phyloP scores from a whole-genome alignment of 257 asterid genomes.

The Plantago elongata region DNA sequence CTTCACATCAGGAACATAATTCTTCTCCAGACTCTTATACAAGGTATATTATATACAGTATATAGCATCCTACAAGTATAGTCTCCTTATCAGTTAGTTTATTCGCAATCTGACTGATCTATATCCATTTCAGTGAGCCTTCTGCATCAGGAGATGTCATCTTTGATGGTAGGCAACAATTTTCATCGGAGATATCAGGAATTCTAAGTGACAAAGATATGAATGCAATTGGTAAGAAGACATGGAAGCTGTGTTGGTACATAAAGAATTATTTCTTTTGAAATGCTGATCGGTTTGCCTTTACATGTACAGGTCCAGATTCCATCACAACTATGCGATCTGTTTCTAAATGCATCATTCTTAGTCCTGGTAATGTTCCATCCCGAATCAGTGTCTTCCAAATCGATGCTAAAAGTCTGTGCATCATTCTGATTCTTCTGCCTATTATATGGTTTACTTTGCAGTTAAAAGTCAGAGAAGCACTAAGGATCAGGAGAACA shows the following conservation, averaged over 20 bases:
- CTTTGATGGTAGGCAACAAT: constrained; percentile 36
- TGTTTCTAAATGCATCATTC: constrained; percentile 60
- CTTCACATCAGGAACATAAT: constrained; percentile 29
- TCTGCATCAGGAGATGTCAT: constrained; percentile 30
- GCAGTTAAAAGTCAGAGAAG: constrained; percentile 49
- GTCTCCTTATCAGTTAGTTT: neutral
- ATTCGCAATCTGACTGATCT: constrained; percentile 12
- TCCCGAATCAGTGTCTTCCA: neutral
- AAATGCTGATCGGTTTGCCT: constrained; percentile 15
- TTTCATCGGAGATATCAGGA: constrained; percentile 48
- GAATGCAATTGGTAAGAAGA: constrained; percentile 46
- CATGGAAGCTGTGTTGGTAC: neutral
- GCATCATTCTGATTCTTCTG: constrained; percentile 16
- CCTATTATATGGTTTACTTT: neutral
- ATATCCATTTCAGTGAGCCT: constrained; percentile 52
- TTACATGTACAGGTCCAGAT: constrained; percentile 45
- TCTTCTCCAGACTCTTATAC: constrained; percentile 46
- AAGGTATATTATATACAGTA: constrained; percentile 24
- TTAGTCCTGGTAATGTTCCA: constrained; percentile 74
- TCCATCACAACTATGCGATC: constrained; percentile 59
- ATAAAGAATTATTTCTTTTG: constrained; percentile 4
- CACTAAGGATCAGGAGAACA: constrained; percentile 20
- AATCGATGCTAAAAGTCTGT: neutral
- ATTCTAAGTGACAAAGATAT: constrained; percentile 40
- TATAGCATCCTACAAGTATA: neutral